Evolutionary conservation across 2,329 filamentous ascomycete species (phyloP).

Genomic region (Aspergillus sp.): DNA sequence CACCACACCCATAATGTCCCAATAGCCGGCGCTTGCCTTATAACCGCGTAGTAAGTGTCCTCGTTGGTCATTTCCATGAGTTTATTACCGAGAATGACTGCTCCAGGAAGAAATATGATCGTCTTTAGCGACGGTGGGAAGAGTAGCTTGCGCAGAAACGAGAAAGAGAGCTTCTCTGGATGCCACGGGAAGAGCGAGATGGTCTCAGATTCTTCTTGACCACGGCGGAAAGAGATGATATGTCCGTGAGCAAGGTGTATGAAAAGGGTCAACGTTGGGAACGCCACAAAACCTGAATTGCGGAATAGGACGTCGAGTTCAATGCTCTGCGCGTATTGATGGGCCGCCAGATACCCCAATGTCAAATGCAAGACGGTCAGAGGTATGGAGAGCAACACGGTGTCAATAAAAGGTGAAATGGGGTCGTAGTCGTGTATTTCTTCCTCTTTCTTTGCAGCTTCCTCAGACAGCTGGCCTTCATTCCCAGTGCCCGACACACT

Average conservation of each 20-base stretch:
- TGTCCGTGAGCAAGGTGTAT: constrained; percentile 48
- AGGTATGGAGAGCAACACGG: constrained; percentile 43
- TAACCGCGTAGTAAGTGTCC: constrained; percentile 78
- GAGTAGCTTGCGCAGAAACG: constrained; percentile 29
- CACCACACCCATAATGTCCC: constrained; percentile 93
- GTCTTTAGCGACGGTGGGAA: constrained; percentile 37
- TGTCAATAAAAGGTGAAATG: constrained; percentile 44
- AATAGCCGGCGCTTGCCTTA: constrained; percentile 87
- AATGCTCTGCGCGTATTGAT: constrained; percentile 46
- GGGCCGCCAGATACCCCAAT: constrained; percentile 46
- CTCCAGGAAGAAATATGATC: constrained; percentile 33
- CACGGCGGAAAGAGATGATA: constrained; percentile 34
- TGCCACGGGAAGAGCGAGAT: constrained; percentile 28
- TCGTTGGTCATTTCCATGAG: constrained; percentile 79
- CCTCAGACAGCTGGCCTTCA: neutral
- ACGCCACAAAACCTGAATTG: constrained; percentile 39
- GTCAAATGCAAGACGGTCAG: constrained; percentile 47
- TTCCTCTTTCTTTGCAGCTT: neutral
- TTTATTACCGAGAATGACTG: constrained; percentile 63
- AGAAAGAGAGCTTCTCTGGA: constrained; percentile 24
- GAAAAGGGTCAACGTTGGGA: constrained; percentile 45
- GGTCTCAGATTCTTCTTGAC: constrained; percentile 9
- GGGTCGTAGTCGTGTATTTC: constrained; percentile 16
- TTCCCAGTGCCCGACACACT: constrained; percentile 16
- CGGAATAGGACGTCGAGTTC: constrained; percentile 31